A percentile compares a stretch with the other conserved stretches of the same genome.
Evolutionary conservation across 495 filamentous ascomycete species (phyloP).

Genomic region (Penicillium odoratum): DNA sequence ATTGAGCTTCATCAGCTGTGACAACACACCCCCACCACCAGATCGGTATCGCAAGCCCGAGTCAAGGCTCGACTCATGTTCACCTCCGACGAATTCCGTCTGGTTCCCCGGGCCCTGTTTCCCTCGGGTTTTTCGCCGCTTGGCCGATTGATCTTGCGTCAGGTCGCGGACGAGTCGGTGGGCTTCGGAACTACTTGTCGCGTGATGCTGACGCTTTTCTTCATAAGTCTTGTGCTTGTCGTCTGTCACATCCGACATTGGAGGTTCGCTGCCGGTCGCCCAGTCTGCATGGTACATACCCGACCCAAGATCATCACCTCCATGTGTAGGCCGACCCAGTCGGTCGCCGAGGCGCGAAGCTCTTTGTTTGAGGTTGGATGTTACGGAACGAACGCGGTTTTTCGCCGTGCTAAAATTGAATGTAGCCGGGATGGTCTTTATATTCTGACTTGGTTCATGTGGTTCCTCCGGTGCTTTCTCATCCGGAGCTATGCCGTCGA

Average conservation of each 20-base stretch:
- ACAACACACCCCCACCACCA: slow-evolving; percentile 35
- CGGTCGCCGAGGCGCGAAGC: slow-evolving; percentile 9
- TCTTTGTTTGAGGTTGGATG: slow-evolving; percentile 9
- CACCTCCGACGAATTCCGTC: slow-evolving; percentile 13
- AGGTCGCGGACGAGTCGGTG: slow-evolving; percentile 36
- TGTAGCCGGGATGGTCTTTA: neutral
- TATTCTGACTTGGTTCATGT: neutral
- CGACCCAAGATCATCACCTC: slow-evolving; percentile 27
- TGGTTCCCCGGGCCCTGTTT: slow-evolving; percentile 20
- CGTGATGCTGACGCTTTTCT: slow-evolving; percentile 23
- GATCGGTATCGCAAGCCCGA: slow-evolving; percentile 25
- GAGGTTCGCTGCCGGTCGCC: slow-evolving; percentile 27
- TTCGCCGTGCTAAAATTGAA: neutral
- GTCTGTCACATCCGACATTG: slow-evolving; percentile 32
- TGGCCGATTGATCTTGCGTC: slow-evolving; percentile 28
- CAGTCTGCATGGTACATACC: slow-evolving; percentile 29
- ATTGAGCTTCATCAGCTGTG: slow-evolving; percentile 34
- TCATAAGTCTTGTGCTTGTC: slow-evolving; percentile 33
- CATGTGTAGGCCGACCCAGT: slow-evolving; percentile 23
- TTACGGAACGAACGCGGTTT: slow-evolving; percentile 4
- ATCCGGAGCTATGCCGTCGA: neutral
- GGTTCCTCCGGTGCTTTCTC: neutral
- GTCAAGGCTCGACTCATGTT: slow-evolving; percentile 16
- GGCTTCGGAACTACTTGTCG: slow-evolving; percentile 25
- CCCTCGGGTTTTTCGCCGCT: slow-evolving; percentile 24